phyloP scores from a whole-genome alignment of 306 rosid species.

The Sicyos edulis region DNA sequence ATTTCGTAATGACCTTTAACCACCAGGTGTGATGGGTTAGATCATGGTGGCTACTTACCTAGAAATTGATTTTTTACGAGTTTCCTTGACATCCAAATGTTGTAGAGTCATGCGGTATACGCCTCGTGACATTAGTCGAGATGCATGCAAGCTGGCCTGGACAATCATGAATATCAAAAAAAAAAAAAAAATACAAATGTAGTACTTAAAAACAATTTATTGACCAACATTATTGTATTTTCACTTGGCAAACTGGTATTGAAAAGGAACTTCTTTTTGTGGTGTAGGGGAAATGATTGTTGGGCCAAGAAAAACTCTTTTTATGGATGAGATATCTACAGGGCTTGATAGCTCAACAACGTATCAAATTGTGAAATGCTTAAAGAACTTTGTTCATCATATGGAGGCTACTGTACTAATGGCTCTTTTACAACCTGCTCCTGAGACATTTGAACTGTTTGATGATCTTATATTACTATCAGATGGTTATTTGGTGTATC shows the following conservation, averaged over 20 bases:
- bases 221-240: background rate
- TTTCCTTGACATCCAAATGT: too few relatives aligned
- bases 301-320: slow-evolving; percentile 76
- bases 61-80: too few relatives aligned
- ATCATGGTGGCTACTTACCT: too few relatives aligned
- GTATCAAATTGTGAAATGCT: slow-evolving; percentile 71
- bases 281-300: slow-evolving; percentile 77
- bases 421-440: slow-evolving; percentile 96
- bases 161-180: too few relatives aligned
- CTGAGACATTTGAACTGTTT: slow-evolving; percentile 80
- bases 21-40: too few relatives aligned
- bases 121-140: too few relatives aligned
- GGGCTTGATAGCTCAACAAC: slow-evolving; percentile 94
- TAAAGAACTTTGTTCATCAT: slow-evolving; percentile 67
- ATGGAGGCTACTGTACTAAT: slow-evolving; percentile 74
- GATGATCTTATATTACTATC: slow-evolving; percentile 72
- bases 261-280: background rate
- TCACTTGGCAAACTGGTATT: background rate
- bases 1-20: too few relatives aligned
- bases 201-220: background rate
- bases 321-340: slow-evolving; percentile 92
- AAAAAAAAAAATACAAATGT: too few relatives aligned
- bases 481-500: slow-evolving; percentile 69
- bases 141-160: too few relatives aligned
- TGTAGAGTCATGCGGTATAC: too few relatives aligned